Evolutionary conservation across 345 rosid species (phyloP).

Genomic region (Viola odorata): DNA sequence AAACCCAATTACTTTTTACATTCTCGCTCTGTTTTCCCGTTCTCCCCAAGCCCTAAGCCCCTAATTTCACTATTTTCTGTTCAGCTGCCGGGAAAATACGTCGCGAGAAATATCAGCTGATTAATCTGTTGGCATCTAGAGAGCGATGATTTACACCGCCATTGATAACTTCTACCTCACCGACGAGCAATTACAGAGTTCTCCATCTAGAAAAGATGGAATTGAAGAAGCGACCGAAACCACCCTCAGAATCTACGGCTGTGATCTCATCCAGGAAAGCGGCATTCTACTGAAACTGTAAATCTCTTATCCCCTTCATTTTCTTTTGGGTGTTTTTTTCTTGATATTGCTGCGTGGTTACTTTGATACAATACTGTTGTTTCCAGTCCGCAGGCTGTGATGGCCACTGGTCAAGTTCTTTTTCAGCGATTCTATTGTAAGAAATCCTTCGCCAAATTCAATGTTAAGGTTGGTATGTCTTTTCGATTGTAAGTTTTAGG

Average conservation of each 20-base stretch:
- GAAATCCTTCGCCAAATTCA: constrained; percentile 85
- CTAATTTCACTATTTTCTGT: too few species aligned
- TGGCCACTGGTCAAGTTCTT: constrained; percentile 97
- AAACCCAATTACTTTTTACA: too few species aligned
- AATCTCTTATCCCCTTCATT: constrained; percentile 19
- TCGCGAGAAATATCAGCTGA: too few species aligned
- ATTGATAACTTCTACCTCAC: constrained; percentile 83
- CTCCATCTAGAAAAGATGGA: constrained; percentile 88
- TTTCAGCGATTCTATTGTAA: constrained; percentile 94
- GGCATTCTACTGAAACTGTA: constrained; percentile 86
- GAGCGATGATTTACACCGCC: constrained; percentile 76
- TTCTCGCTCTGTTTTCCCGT: too few species aligned
- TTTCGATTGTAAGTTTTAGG: neutral
- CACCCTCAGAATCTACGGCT: constrained; percentile 75
- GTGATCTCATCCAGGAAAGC: constrained; percentile 90
- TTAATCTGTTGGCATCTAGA: neutral
- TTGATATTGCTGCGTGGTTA: neutral
- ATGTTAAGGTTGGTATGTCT: constrained; percentile 56
- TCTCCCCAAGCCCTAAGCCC: too few species aligned
- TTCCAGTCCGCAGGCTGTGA: constrained; percentile 85
- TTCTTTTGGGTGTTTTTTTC: neutral
- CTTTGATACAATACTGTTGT: constrained; percentile 1
- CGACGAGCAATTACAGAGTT: constrained; percentile 60
- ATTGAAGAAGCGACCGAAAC: constrained; percentile 76
- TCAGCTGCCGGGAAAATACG: neutral